Evolutionary conservation across 306 rosid species (phyloP).

Genomic region (Fagus crenata): DNA sequence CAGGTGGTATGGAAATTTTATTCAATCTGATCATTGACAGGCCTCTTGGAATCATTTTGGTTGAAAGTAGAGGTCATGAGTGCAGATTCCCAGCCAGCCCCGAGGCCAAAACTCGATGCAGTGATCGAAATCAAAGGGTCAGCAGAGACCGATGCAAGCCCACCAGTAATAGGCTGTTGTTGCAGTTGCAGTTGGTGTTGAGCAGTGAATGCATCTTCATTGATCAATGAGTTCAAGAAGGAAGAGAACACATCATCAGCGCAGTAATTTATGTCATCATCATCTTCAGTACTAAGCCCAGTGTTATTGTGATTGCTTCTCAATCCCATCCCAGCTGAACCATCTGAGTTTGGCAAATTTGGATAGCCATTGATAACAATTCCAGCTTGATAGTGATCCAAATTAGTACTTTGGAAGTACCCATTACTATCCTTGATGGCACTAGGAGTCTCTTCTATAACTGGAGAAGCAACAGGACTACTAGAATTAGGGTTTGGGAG

Average conservation of each 20-base stretch:
- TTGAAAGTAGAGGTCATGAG: constrained; percentile 37
- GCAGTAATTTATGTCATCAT: constrained; percentile 40
- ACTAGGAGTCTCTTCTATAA: neutral
- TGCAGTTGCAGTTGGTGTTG: constrained; percentile 39
- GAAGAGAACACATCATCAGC: constrained; percentile 69
- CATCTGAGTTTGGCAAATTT: constrained; percentile 15
- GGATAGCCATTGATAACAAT: neutral
- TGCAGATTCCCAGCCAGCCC: constrained; percentile 47
- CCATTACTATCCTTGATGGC: constrained; percentile 4
- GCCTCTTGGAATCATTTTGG: constrained; percentile 35
- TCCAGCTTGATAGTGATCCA: constrained; percentile 11
- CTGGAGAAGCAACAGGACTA: neutral
- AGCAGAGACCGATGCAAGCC: constrained; percentile 7
- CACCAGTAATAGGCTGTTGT: constrained; percentile 25
- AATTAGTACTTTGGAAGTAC: neutral
- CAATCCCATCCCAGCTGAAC: constrained; percentile 26
- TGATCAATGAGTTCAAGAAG: constrained; percentile 69
- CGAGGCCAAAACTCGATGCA: constrained; percentile 9
- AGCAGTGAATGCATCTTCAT: constrained; percentile 57
- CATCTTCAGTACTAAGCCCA: constrained; percentile 23
- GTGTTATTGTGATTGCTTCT: constrained; percentile 17
- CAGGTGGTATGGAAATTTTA: constrained; percentile 8
- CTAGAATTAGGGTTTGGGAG: constrained; percentile 18
- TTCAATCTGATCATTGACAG: constrained; percentile 1
- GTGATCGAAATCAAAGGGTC: constrained; percentile 29